Conservation (phyloP, 306 rosid genomes). For the Acacia crassicarpa region DNA sequence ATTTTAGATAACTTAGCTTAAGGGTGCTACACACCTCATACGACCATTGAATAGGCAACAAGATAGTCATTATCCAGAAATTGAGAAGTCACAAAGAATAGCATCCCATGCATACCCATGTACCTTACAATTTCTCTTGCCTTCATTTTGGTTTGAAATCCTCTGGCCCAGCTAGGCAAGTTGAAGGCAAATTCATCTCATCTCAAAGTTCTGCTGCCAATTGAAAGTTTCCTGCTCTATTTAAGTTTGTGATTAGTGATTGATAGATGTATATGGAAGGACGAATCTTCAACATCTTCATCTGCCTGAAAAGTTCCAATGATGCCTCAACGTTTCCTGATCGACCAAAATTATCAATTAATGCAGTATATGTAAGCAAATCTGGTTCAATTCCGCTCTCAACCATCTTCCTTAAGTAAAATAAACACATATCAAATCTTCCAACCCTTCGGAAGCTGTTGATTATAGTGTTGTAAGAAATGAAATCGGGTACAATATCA, state of each 20-base stretch:
- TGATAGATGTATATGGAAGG: constrained; percentile 65
- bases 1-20: background rate
- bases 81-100: constrained; percentile 6
- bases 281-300: constrained; percentile 59
- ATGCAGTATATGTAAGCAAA: constrained; percentile 75
- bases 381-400: constrained; percentile 62
- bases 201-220: constrained; percentile 54
- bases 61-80: constrained; percentile 3
- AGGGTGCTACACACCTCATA: background rate
- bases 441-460: constrained; percentile 73
- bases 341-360: constrained; percentile 65
- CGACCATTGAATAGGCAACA: background rate
- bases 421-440: constrained; percentile 55
- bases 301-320: constrained; percentile 56
- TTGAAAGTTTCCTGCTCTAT: constrained; percentile 62
- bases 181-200: constrained; percentile 62
- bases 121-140: constrained; percentile 24
- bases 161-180: constrained; percentile 51
- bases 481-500: constrained; percentile 56
- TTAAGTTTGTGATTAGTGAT: constrained; percentile 52
- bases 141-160: constrained; percentile 55
- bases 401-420: constrained; percentile 67
- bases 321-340: constrained; percentile 73
- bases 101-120: constrained; percentile 5
- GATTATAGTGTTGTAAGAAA: constrained; percentile 55